Evolutionary conservation across 1,284 basidiomycete species (phyloP), one percentile per base, ranked within the genome.

Genomic region (Porogramme epimiltina): DNA sequence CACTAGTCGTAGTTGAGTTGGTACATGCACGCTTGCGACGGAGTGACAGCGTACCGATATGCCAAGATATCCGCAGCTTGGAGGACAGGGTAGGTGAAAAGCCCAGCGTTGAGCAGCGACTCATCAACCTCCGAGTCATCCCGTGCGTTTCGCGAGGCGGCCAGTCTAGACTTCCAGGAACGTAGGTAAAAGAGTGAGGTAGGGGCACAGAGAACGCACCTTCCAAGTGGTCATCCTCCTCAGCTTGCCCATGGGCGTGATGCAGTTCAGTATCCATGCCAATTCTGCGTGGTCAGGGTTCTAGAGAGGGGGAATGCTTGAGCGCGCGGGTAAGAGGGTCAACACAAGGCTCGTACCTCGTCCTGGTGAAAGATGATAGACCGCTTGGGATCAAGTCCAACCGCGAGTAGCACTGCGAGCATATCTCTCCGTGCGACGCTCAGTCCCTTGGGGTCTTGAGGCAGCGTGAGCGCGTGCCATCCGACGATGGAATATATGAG

Each of bases 191-290:
- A 8, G 37, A 13, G 40, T 39, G 41, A 25, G 10, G 3, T 2
- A 1, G 2, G 6, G 15, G 8, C 5, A 9, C 25, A 33, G 23
- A 24, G 15, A 16, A 56, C 76, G 28, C 52, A 88, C 91, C 81
- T 96, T 98, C 94, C 94, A 98, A 0, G 93, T 95, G 2, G 94
- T 97, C 94, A 97, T 96, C 37, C 94, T 75, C 34, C 85, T 81
- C 10, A 98, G 73, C 61, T 85, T 86, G 6, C 94, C 93, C 40
- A 96, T 79, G 0, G 92, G 84, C 0, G 92, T 88, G 36, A 95
- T 72, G 61, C 94, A 96, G 59, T 85, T 91, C 47, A 98, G 70
- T 51, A 95, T 84, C 95, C 95, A 98, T 1, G 89, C 87, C n/a
- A 98, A 74, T 64, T 98, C 93, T 0, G 87, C 79, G 65, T 98